phyloP scores from a whole-genome alignment of 768 basidiomycete genomes.

The Russula vinacea region DNA sequence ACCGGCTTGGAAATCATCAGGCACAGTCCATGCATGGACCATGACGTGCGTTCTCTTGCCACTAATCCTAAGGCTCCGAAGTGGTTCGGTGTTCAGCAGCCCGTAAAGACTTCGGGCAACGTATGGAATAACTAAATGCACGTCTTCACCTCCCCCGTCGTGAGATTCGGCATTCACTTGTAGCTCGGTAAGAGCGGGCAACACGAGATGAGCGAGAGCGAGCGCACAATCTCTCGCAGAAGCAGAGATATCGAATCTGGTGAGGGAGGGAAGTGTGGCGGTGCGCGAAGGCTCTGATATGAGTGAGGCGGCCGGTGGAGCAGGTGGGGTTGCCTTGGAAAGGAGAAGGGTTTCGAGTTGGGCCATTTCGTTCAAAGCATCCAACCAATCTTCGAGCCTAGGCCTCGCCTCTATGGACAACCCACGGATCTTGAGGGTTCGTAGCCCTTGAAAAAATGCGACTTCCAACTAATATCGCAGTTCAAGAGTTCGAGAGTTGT shows the following conservation, averaged over 20 bases:
- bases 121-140: not conserved
- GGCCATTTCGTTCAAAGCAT: conserved; percentile 18
- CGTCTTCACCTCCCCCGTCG: not conserved
- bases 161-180: not conserved
- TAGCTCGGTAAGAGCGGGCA: conserved; percentile 10
- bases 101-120: not conserved
- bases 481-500: not conserved
- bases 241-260: not conserved
- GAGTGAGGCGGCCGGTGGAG: too few species aligned
- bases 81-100: conserved; percentile 1
- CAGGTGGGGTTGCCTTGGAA: not conserved
- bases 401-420: not conserved
- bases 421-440: not conserved
- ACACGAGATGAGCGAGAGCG: conserved; percentile 13
- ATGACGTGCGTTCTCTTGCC: not conserved
- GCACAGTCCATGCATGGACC: conserved; percentile 2
- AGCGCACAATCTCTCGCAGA: not conserved
- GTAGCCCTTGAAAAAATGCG: conserved; percentile 14
- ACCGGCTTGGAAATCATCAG: not conserved
- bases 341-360: conserved; percentile 14
- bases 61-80: conserved; percentile 1
- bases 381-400: conserved; percentile 13
- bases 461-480: conserved; percentile 1
- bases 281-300: not conserved
- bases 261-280: conserved; percentile 9